Evolutionary conservation across 805 yeast genomes (phyloP), one percentile per base, ranked within the genome.

Genomic region (Ogataea nakhonphanomensis): DNA sequence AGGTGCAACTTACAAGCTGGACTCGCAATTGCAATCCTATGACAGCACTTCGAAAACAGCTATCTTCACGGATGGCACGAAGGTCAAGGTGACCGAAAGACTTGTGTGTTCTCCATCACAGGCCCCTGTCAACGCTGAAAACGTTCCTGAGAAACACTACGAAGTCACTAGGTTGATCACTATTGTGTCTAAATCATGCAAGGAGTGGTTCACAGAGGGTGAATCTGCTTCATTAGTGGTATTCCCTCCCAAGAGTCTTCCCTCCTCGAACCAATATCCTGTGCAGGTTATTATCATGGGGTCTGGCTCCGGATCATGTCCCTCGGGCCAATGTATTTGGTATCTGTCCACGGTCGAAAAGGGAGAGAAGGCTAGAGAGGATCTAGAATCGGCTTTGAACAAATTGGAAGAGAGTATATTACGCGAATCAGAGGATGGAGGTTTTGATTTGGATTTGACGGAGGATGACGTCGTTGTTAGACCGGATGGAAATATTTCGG

Each of bases 201-300:
- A 73, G 37, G 95, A 89, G 66, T 91, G 98, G 98, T 84, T 90
- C 67, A 74, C 79, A 10, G 89, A 84, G 35, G 80, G 79, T 35
- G 98, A 91, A 66, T 73, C 79, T 32, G 82, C 91, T 0, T 85
- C 96, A 0, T 72, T 90, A 25, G 95, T 91, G 23, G 95, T 89
- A 1, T 91, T 93, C 71, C 98, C 99, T 13, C 90, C 95, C 12
- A 76, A 77, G 12, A 79, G 95, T 1, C 70, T 91, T 41, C 74
- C 81, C 14, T 70, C 79, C 11, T 53, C 69, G 36, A 91, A 93
- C 60, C 68, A 67, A 43, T 73, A 68, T 49, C 86, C 93, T 7
- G 93, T 91, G 27, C 97, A 90, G 63, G 91, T 82, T 4, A 66
- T 91, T 29, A 87, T 93, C 25, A 79, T 87, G 70, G 95, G 95